These are phyloP conservation scores for Cephalotrichum gorgonifer DNA, from an alignment of 2,329 filamentous ascomycete species.

Conservation along the genomic window DNA sequence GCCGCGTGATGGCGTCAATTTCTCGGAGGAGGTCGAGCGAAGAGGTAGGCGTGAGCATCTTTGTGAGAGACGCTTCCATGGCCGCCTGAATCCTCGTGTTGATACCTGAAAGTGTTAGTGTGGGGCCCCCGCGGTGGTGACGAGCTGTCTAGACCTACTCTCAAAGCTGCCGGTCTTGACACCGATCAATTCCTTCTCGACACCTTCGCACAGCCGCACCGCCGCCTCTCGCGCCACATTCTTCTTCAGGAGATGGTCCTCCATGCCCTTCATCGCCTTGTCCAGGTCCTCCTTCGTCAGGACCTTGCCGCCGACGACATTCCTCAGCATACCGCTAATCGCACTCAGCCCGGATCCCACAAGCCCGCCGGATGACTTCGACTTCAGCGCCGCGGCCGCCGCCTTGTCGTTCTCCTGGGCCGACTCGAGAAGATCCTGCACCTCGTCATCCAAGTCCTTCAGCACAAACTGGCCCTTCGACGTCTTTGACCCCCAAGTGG, in stretches of 20 bases:
- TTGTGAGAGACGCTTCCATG: conserved; percentile 85
- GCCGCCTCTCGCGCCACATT: conserved; percentile 95
- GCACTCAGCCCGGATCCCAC: conserved; percentile 72
- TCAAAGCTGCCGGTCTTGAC: conserved; percentile 91
- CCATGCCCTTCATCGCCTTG: conserved; percentile 91
- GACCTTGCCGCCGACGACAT: conserved; percentile 89
- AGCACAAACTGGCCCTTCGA: conserved; percentile 87
- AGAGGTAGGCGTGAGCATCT: conserved; percentile 91
- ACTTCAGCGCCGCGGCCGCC: conserved; percentile 26
- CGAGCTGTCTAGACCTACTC: conserved; percentile 29
- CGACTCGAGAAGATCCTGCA: conserved; percentile 75
- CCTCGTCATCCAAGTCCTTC: conserved; percentile 87
- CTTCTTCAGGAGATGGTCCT: conserved; percentile 87
- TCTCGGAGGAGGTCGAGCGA: conserved; percentile 91
- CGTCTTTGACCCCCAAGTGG: conserved; percentile 76
- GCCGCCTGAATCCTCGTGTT: conserved; percentile 73
- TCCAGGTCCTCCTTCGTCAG: conserved; percentile 81
- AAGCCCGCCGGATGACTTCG: conserved; percentile 46
- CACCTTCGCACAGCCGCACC: conserved; percentile 79
- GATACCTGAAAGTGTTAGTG: conserved; percentile 36
- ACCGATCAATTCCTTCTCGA: conserved; percentile 81
- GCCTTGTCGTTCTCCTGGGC: conserved; percentile 55
- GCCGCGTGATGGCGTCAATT: conserved; percentile 68
- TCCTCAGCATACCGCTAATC: conserved; percentile 82
- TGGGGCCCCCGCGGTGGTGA: background rate